Evolutionary conservation across 2,329 filamentous ascomycete genomes (phyloP).

Genomic region (Bipolaris oryzae): DNA sequence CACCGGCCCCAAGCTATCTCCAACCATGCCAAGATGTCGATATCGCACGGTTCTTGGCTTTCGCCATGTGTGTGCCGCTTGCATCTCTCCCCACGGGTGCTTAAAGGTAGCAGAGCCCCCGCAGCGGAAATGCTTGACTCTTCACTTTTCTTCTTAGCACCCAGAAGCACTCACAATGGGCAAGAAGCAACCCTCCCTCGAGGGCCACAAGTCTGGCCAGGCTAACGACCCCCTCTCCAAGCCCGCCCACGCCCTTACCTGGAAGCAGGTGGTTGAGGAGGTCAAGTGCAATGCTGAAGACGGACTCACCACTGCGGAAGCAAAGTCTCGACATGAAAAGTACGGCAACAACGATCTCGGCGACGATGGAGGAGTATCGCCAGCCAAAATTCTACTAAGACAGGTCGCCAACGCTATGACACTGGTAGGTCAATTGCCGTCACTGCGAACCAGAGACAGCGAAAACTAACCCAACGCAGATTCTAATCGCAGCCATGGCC

Average conservation of each 20-base stretch:
- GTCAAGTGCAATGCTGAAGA: conserved; percentile 69
- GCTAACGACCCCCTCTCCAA: conserved; percentile 60
- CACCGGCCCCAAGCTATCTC: conserved; percentile 33
- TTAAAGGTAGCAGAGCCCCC: conserved; percentile 41
- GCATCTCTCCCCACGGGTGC: conserved; percentile 22
- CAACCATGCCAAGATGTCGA: conserved; percentile 36
- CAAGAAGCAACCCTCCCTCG: conserved; percentile 45
- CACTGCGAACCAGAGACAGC: background rate
- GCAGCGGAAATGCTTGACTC: conserved; percentile 39
- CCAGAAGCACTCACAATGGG: conserved; percentile 42
- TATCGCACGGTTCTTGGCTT: conserved; percentile 38
- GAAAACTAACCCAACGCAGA: conserved; percentile 23
- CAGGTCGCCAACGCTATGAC: conserved; percentile 82
- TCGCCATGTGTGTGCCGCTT: conserved; percentile 32
- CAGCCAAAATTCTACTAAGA: conserved; percentile 75
- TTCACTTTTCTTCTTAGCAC: conserved; percentile 31
- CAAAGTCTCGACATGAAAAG: conserved; percentile 48
- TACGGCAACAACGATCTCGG: conserved; percentile 75
- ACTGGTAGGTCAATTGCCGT: conserved; percentile 54
- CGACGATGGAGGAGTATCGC: conserved; percentile 70
- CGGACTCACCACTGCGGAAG: conserved; percentile 67
- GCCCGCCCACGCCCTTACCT: conserved; percentile 68
- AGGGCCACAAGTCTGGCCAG: conserved; percentile 53
- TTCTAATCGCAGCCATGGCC: conserved; percentile 55
- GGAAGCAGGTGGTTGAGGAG: conserved; percentile 59